Evolutionary conservation across 1,139 yeast species (phyloP).

Genomic region (Suhomyces kunorum): DNA sequence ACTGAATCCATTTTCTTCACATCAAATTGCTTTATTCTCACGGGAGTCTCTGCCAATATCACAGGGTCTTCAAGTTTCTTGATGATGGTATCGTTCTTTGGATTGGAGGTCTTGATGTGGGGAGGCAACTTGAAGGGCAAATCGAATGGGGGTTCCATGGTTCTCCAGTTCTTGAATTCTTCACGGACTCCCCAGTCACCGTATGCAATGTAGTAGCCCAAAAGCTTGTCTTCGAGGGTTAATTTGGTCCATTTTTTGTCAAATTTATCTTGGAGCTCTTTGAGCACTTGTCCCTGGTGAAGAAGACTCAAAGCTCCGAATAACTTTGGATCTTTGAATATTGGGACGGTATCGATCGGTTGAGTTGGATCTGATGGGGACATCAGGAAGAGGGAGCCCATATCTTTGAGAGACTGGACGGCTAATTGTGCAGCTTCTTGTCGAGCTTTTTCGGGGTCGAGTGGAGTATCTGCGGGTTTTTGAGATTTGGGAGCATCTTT

Average conservation of each 20-base stretch:
- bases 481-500: not conserved
- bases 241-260: conserved; percentile 56
- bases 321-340: conserved; percentile 47
- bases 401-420: conserved; percentile 44
- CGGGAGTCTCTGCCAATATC: conserved; percentile 48
- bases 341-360: conserved; percentile 57
- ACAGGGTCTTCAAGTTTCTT: conserved; percentile 38
- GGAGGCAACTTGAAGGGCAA: conserved; percentile 55
- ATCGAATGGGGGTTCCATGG: conserved; percentile 49
- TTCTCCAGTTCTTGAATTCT: conserved; percentile 49
- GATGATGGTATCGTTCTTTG: conserved; percentile 26
- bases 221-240: conserved; percentile 44
- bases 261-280: conserved; percentile 52
- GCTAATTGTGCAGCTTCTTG: conserved; percentile 46
- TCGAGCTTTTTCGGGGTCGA: conserved; percentile 23
- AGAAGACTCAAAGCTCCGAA: conserved; percentile 49
- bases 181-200: conserved; percentile 69
- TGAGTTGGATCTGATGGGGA: conserved; percentile 37
- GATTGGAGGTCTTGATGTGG: conserved; percentile 24
- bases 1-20: conserved; percentile 56
- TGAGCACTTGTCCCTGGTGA: conserved; percentile 60
- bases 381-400: conserved; percentile 40
- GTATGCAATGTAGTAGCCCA: conserved; percentile 59
- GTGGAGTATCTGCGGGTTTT: conserved; percentile 4
- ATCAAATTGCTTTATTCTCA: conserved; percentile 51